phyloP scores from a whole-genome alignment of 208 protist genomes.

The Wallacemonas sp. region DNA sequence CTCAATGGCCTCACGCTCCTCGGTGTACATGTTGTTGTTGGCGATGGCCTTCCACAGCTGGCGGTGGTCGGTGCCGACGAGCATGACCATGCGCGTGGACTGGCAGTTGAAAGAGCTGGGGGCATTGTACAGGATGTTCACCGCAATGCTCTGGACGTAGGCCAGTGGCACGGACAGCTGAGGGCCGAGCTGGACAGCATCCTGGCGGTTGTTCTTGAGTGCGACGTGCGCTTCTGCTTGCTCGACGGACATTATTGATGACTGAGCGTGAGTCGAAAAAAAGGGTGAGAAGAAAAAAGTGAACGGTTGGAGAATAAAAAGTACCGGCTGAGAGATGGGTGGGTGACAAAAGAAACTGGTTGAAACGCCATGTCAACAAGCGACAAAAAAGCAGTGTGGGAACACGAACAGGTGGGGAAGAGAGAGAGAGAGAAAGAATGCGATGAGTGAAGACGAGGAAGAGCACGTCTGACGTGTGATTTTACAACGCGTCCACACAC shows the following conservation, averaged over 20 bases:
- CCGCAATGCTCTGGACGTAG: constrained; percentile 13
- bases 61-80: constrained; percentile 53
- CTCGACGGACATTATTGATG: not conserved
- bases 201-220: not conserved
- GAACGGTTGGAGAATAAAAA: too few relatives aligned
- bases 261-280: too few relatives aligned
- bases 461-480: too few relatives aligned
- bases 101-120: constrained; percentile 56
- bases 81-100: constrained; percentile 46
- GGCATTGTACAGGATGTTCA: constrained; percentile 18
- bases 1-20: constrained; percentile 36
- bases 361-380: too few relatives aligned
- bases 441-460: too few relatives aligned
- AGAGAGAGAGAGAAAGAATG: not conserved
- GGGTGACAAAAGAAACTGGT: too few relatives aligned
- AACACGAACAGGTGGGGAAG: not conserved
- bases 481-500: too few relatives aligned
- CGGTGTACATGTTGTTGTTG: constrained; percentile 35
- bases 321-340: too few relatives aligned
- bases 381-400: too few relatives aligned
- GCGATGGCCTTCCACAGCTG: constrained; percentile 52
- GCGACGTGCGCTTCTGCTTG: not conserved
- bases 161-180: not conserved
- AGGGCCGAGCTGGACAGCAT: not conserved
- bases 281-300: too few relatives aligned